Base-by-base conservation (phyloP, 202 grass and related monocot genomes). In the Miscanthus sacchariflorus region DNA sequence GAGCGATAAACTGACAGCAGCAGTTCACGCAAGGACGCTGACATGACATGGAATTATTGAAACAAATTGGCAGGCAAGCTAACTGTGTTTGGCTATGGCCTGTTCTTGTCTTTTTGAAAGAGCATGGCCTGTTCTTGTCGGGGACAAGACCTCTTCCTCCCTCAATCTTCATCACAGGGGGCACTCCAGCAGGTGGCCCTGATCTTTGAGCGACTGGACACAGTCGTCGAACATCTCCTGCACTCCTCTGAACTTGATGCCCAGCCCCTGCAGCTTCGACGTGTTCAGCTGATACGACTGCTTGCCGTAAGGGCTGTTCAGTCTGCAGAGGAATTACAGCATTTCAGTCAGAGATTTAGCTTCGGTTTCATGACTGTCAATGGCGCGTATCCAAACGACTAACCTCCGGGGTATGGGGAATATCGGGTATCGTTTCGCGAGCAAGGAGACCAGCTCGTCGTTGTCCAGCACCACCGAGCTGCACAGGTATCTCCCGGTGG, bases 161-260 rank as follows among this genome's bases (percentile, higher is more conserved):
- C 56, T 61, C 56, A 10, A 61, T 70, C 14, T 23, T 8, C 39
- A 38, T 92, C 58, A 89, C 45, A 86, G 43, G 7, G 87, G 87
- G 33, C 90, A 89, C 45, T 92, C 90, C 19, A 93, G 78, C 72
- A 98, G 85, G 90, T 94, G 84, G 28, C 93, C 95, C 68, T 95
- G 91, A 40, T 90, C 84, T 88, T 91, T 93, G 74, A 92, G 85
- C 35, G 93, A 98, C 72, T 90, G 83, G 11, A 98, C 59, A 43
- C 88, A 88, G 30, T 98, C 95, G 54, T 93, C 93, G 68, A 95
- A 95, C 91, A 98, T 98, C 89, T 98, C 93, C 30, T 90, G 84
- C 69, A 93, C 56, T 25, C 91, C 91, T 88, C 82, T 95, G 90
- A 94, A 98, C 83, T 91, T 89, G 84, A 98, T 79, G 23, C 93